These are phyloP conservation scores for Dendrostoma leiphaemia DNA, from an alignment of 2,329 filamentous ascomycete genomes.

Conservation along the genomic window DNA sequence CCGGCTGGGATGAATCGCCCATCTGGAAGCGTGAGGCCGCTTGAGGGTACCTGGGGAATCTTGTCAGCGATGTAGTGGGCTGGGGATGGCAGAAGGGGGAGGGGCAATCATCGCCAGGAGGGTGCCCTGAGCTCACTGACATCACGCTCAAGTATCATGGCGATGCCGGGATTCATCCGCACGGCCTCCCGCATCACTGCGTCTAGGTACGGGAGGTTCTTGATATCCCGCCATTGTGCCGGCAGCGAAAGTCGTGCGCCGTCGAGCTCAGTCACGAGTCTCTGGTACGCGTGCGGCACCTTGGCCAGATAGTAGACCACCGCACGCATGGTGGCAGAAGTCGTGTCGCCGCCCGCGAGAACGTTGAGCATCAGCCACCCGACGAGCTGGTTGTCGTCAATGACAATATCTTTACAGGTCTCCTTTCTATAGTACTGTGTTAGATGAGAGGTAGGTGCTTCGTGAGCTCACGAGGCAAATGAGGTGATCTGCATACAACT, in stretches of 20 bases:
- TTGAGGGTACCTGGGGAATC: not conserved
- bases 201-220: conserved; percentile 33
- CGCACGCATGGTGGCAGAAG: conserved; percentile 32
- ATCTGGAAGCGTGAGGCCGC: not conserved
- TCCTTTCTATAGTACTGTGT: too few species aligned
- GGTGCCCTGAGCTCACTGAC: not conserved
- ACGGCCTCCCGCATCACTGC: conserved; percentile 37
- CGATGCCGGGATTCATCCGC: conserved; percentile 38
- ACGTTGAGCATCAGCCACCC: conserved; percentile 33
- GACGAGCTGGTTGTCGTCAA: conserved; percentile 35
- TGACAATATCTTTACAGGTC: conserved; percentile 16
- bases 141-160: conserved; percentile 22
- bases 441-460: too few species aligned
- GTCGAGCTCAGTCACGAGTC: not conserved
- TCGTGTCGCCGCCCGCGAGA: conserved; percentile 37
- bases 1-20: conserved; percentile 3
- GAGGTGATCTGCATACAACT: too few species aligned
- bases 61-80: not conserved
- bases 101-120: too few species aligned
- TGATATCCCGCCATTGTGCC: not conserved
- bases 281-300: not conserved
- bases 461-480: too few species aligned
- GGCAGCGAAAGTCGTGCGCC: not conserved
- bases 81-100: too few species aligned
- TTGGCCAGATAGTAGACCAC: conserved; percentile 31